Conservation (phyloP, 495 filamentous ascomycete species). For the Entonaema liquescens region DNA sequence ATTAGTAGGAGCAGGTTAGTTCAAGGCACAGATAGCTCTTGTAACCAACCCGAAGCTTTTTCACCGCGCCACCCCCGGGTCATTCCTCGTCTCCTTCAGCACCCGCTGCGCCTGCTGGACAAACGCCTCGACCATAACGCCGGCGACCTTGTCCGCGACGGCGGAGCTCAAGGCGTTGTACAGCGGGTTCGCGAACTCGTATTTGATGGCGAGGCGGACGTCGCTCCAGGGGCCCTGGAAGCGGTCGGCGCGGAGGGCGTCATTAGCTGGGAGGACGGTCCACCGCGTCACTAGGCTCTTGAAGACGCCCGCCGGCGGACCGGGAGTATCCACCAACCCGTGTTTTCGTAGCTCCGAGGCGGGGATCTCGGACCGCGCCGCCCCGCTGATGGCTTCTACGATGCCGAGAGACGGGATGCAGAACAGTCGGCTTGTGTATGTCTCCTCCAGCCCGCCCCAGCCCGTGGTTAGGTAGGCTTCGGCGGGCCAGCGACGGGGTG, state of each 20-base stretch:
- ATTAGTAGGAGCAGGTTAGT: not conserved
- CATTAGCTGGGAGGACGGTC: slow-evolving; percentile 62
- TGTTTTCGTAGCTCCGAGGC: slow-evolving; percentile 49
- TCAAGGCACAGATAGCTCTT: no score
- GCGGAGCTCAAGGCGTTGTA: slow-evolving; percentile 81
- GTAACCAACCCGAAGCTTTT: not conserved
- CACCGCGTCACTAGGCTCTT: slow-evolving; percentile 80
- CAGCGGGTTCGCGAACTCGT: slow-evolving; percentile 83
- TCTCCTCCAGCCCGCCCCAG: slow-evolving; percentile 82
- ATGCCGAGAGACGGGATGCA: slow-evolving; percentile 68
- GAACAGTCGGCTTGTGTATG: slow-evolving; percentile 76
- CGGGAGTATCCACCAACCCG: slow-evolving; percentile 26
- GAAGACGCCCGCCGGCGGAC: slow-evolving; percentile 66
- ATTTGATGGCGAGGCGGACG: slow-evolving; percentile 77
- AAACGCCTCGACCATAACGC: slow-evolving; percentile 92
- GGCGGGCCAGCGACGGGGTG: slow-evolving; percentile 64
- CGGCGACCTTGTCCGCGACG: slow-evolving; percentile 83
- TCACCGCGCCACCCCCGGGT: slow-evolving; percentile 23
- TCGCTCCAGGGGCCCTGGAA: slow-evolving; percentile 64
- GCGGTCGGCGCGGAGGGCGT: slow-evolving; percentile 39
- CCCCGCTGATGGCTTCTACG: slow-evolving; percentile 84
- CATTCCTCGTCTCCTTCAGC: slow-evolving; percentile 50
- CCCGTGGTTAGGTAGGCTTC: slow-evolving; percentile 84
- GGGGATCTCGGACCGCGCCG: slow-evolving; percentile 55
- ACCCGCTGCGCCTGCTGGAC: slow-evolving; percentile 75